Conservation (phyloP, 2,329 filamentous ascomycete species). For the Pyricularia grisea region DNA sequence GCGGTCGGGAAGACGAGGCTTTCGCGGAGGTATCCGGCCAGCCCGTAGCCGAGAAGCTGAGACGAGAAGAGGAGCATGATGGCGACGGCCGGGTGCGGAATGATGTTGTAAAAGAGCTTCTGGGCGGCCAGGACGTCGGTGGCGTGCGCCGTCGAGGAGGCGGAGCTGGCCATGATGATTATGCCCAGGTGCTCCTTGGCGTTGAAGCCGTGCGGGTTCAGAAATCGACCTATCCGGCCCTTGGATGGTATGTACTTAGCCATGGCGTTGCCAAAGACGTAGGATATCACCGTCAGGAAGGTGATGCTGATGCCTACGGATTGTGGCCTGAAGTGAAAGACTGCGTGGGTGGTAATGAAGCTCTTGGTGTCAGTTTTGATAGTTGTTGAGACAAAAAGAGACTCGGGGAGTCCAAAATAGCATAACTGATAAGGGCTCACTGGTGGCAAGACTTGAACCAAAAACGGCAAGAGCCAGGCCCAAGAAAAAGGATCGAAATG, state of each 20-base stretch:
- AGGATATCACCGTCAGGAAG: slow-evolving; percentile 33
- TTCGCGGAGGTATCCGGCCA: slow-evolving; percentile 35
- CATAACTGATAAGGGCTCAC: not conserved
- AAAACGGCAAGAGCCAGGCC: slow-evolving; percentile 4
- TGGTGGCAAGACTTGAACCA: not conserved
- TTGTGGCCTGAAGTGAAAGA: slow-evolving; percentile 38
- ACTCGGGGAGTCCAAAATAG: not conserved
- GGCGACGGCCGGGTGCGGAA: slow-evolving; percentile 25
- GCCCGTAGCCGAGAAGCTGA: slow-evolving; percentile 37
- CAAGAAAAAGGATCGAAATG: slow-evolving; percentile 11
- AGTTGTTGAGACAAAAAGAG: not conserved
- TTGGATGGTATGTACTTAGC: slow-evolving; percentile 23
- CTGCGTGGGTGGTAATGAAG: not conserved
- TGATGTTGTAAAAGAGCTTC: slow-evolving; percentile 33
- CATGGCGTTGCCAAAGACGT: slow-evolving; percentile 29
- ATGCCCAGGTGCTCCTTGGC: slow-evolving; percentile 15
- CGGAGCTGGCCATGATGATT: slow-evolving; percentile 13
- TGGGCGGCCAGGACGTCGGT: slow-evolving; percentile 34
- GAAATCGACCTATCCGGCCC: slow-evolving; percentile 20
- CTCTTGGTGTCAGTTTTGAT: not conserved
- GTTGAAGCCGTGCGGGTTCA: slow-evolving; percentile 16
- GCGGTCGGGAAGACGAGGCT: slow-evolving; percentile 36
- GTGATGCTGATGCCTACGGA: slow-evolving; percentile 31
- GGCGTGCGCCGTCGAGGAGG: slow-evolving; percentile 11
- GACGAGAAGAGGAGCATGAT: slow-evolving; percentile 37